phyloP scores from a whole-genome alignment of 2,329 filamentous ascomycete species.

The Botrytis fabae region DNA sequence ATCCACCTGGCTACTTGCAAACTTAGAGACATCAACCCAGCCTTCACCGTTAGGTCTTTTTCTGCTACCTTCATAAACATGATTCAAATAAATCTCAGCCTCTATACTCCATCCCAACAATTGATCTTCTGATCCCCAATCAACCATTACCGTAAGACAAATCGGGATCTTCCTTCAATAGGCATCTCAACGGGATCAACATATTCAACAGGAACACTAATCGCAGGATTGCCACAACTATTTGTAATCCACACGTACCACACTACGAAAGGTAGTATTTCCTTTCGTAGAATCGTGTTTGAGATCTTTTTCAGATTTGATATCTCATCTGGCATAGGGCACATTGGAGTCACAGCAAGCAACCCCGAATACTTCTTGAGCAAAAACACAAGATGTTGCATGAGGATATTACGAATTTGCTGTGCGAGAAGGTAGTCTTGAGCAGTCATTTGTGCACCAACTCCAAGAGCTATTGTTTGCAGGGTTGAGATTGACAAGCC shows the following conservation, averaged over 20 bases:
- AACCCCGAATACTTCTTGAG: conserved; percentile 71
- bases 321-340: conserved; percentile 69
- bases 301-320: conserved; percentile 59
- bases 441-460: conserved; percentile 63
- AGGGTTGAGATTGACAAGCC: conserved; percentile 58
- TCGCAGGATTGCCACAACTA: conserved; percentile 73
- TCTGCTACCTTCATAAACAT: conserved; percentile 48
- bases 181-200: conserved; percentile 39
- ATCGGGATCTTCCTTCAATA: conserved; percentile 59
- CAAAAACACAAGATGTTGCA: conserved; percentile 73
- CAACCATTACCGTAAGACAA: conserved; percentile 62
- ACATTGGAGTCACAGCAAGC: conserved; percentile 76
- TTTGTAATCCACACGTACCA: conserved; percentile 88
- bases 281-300: conserved; percentile 71
- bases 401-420: conserved; percentile 71
- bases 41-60: conserved; percentile 48
- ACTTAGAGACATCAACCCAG: conserved; percentile 60
- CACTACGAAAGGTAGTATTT: conserved; percentile 70
- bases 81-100: conserved; percentile 56
- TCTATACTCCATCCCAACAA: conserved; percentile 59
- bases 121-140: conserved; percentile 67
- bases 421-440: conserved; percentile 72
- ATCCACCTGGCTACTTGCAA: conserved; percentile 39
- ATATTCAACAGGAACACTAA: conserved; percentile 75
- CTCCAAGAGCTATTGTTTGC: conserved; percentile 69